Conservation (phyloP, 805 yeast genomes). For the Candida vaughaniae region DNA sequence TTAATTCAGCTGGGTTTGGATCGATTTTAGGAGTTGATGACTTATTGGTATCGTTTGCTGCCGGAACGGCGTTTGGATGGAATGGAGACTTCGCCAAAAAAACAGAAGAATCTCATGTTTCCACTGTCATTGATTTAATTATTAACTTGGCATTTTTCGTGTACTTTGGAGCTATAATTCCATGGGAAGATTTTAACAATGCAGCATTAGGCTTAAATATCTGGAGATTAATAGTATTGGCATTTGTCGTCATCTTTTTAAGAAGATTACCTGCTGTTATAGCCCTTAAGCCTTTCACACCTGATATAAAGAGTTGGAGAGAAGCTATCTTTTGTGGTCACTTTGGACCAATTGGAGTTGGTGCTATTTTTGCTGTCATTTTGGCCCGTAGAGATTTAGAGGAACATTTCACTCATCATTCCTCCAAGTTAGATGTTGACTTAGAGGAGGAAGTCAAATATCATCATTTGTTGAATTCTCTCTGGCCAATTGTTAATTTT, state of each 20-base stretch:
- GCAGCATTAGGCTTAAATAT: slow-evolving; percentile 59
- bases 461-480: slow-evolving; percentile 56
- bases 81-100: slow-evolving; percentile 83
- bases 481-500: slow-evolving; percentile 86
- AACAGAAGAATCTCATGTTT: slow-evolving; percentile 83
- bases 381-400: slow-evolving; percentile 75
- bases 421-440: slow-evolving; percentile 54
- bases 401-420: slow-evolving; percentile 44
- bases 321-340: slow-evolving; percentile 94
- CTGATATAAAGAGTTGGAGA: slow-evolving; percentile 88
- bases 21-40: slow-evolving; percentile 88
- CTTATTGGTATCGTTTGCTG: slow-evolving; percentile 82
- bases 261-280: slow-evolving; percentile 84
- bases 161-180: slow-evolving; percentile 86
- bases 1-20: slow-evolving; percentile 87
- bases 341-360: slow-evolving; percentile 96
- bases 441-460: slow-evolving; percentile 51
- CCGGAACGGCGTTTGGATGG: slow-evolving; percentile 94
- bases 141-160: slow-evolving; percentile 84
- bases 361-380: slow-evolving; percentile 83
- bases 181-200: slow-evolving; percentile 79
- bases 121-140: slow-evolving; percentile 84
- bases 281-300: slow-evolving; percentile 71
- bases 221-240: slow-evolving; percentile 78
- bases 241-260: slow-evolving; percentile 69